phyloP scores from a whole-genome alignment of 441 rosid genomes.

The Arabidopsis hybrid region DNA sequence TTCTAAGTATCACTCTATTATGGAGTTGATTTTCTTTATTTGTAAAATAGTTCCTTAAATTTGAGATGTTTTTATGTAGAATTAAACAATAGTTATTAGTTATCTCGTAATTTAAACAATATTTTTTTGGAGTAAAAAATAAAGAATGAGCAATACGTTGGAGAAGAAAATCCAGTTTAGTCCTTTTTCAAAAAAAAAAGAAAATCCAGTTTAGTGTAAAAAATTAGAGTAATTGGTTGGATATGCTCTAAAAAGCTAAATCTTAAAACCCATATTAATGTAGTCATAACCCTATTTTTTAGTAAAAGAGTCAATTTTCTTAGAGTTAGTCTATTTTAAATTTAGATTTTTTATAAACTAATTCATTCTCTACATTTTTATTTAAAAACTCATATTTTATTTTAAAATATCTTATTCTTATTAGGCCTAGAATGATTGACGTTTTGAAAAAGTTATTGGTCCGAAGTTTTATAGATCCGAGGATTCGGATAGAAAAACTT shows the following conservation, averaged over 20 bases:
- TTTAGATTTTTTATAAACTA: neutral
- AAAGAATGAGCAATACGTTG: no score
- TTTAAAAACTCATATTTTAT: neutral
- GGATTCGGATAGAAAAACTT: neutral
- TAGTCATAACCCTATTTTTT: neutral
- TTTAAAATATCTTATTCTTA: neutral
- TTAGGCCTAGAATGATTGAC: neutral
- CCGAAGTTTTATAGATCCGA: neutral
- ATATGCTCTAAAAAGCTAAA: neutral
- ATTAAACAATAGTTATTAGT: no score
- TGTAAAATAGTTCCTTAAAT: neutral
- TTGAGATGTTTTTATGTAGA: neutral
- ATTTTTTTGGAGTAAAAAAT: no score
- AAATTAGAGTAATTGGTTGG: no score
- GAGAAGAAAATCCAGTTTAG: no score
- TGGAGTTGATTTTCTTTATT: neutral
- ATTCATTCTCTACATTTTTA: neutral
- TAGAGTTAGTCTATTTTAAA: neutral
- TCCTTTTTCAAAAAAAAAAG: no score
- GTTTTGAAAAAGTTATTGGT: neutral
- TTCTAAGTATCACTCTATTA: neutral
- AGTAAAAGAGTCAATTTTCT: neutral
- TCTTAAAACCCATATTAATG: neutral
- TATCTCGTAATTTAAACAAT: neutral
- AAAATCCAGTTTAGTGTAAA: no score